Evolutionary conservation across 805 yeast species (phyloP), one percentile per base, ranked within the genome.

Genomic region (Kockiozyma suomiensis): DNA sequence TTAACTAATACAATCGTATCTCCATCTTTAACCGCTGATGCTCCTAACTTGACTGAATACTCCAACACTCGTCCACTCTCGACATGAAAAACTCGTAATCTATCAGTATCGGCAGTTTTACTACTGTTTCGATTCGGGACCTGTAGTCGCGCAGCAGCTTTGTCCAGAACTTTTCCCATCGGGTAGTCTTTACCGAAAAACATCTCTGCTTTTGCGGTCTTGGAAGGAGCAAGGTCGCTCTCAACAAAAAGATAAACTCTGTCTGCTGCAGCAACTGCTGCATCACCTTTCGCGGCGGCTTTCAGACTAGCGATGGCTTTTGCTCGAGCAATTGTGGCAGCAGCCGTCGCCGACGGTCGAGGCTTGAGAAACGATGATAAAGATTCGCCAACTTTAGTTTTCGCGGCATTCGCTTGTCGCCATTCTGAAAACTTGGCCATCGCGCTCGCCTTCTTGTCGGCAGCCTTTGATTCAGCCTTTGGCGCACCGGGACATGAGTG

Each of bases 121-220:
- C 56, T 42, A 25, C 56, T 58, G 66, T 85, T 85, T 35, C 70
- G 70, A 69, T 85, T 85, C 52, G 72, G 72, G 13, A 85, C 78
- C 56, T 74, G 77, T 58, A 83, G 70, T 40, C 73, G 68, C 30
- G 78, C 80, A 7, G 86, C 79, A 5, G 81, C 76, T 25, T 78
- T 76, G 69, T 85, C 89, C 35, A 85, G 69, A 17, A 83, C 79
- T 56, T 84, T 72, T 0, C 89, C 89, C 33, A 83, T 79, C 0
- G 85, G 82, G 87, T 87, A 84, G 30, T 77, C 72, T 58, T 78
- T 81, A 17, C 82, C 82, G 13, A 84, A 78, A 69, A 69, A 85
- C 19, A 83, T 68, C 0, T 80, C 75, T 19, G 48, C 60, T 23
- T 45, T 42, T 6, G 46, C 32, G 12, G 35, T 42, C 19, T 28